Percentiles rank a stretch among this genome's conserved stretches.
These are phyloP conservation scores for Cnidoscolus chayamansa DNA, from an alignment of 441 rosid genomes.

Conservation along the genomic window DNA sequence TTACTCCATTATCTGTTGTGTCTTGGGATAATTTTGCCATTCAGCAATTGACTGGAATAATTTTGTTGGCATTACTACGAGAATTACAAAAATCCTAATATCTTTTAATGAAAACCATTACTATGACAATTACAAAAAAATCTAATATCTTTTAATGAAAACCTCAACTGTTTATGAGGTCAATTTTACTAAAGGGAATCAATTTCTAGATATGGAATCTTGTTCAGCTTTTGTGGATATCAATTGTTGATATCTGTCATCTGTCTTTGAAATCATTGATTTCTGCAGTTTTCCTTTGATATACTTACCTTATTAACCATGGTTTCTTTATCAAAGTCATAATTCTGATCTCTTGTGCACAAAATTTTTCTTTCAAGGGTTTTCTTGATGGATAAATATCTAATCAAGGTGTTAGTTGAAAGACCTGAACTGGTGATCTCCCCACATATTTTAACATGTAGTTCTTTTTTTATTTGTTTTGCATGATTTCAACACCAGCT, in stretches of 20 bases:
- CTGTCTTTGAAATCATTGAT: neutral
- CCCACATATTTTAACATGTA: neutral
- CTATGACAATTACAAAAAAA: no score
- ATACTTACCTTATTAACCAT: neutral
- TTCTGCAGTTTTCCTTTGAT: neutral
- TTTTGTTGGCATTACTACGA: no score
- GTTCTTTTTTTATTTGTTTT: neutral
- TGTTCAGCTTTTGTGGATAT: neutral
- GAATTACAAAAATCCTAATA: no score
- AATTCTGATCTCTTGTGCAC: neutral
- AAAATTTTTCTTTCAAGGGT: neutral
- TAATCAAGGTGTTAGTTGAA: neutral
- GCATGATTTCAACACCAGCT: slow-evolving; percentile 8
- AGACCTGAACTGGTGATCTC: neutral
- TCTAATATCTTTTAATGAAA: neutral
- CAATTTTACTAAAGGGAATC: neutral
- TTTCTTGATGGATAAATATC: neutral
- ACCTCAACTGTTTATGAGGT: neutral
- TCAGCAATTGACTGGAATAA: neutral
- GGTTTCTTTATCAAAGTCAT: neutral
- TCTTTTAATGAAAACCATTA: no score
- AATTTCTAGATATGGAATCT: neutral
- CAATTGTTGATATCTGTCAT: neutral
- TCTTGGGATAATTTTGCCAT: neutral
- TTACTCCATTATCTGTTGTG: neutral